Base-by-base conservation (phyloP, 306 rosid species). In the Psophocarpus tetragonolobus region DNA sequence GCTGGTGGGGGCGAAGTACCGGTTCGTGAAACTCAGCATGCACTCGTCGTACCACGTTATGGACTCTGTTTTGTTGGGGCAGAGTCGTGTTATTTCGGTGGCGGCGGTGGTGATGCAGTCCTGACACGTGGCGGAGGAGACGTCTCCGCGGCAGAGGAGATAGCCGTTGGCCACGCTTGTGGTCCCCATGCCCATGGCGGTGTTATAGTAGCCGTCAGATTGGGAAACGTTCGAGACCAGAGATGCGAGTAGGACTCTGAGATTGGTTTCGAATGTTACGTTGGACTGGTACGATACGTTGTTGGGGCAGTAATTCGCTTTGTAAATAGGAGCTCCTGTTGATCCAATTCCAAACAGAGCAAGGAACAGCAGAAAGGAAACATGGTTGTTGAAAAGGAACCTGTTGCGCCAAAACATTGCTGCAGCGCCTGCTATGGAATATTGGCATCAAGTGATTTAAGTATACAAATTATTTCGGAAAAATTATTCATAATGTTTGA, bases 91-190 rank as follows among this genome's bases (percentile, higher is more conserved):
- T 5, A 80, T 74, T 24, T 44, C 27, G 2, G 33, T 0, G 38
- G 82, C 66, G 0, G 91, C 90, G 15, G 74, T 5, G 63, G 36
- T 0, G n/a, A 89, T 75, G 41, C 91, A 91, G 1, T 65, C 67
- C 13, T 45, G 67, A 8, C 91, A 91, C 3, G 8, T 1, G 45
- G 62, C 45, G 15, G 56, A 1, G 62, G 50, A 14, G 30, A 78
- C 63, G 17, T 91, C 93, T 5, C 87, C 90, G 35, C 90, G 88
- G 78, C 96, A 91, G 71, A 83, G 87, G 71, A 84, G 83, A 3
- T 47, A 61, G 35, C 90, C 86, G 44, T 42, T 80, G 74, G 75
- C 84, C 5, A 50, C 72, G 8, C 51, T 58, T 63, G 65, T 12
- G 5, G 81, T 13, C 12, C 70, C 73, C 3, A 47, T 8, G 13